Evolutionary conservation across 2,329 filamentous ascomycete species (phyloP).

Genomic region (Aspergillus alliaceus): DNA sequence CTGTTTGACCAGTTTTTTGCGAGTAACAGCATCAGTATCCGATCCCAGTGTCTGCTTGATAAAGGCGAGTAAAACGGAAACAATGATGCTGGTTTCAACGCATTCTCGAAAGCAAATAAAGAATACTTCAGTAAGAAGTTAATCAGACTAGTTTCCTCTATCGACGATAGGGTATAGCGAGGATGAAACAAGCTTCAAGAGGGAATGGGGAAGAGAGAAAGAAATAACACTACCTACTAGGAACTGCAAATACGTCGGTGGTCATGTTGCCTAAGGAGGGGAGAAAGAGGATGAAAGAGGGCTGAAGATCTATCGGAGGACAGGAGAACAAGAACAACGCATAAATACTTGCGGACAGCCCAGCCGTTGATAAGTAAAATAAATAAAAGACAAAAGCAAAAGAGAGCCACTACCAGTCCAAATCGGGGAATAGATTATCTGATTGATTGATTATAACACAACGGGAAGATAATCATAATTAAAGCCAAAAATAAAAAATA

Average conservation of each 20-base stretch:
- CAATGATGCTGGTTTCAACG: slow-evolving; percentile 79
- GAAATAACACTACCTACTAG: slow-evolving; percentile 12
- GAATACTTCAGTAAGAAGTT: slow-evolving; percentile 59
- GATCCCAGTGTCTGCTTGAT: slow-evolving; percentile 77
- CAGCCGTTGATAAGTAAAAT: not conserved
- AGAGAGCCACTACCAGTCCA: not conserved
- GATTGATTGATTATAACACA: slow-evolving; percentile 4
- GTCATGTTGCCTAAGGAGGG: slow-evolving; percentile 3
- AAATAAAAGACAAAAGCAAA: not conserved
- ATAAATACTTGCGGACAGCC: too few species aligned
- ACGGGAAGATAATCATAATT: too few species aligned
- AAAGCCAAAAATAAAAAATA: not conserved
- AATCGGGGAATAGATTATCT: not conserved
- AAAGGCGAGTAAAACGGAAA: slow-evolving; percentile 83
- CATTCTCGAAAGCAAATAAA: slow-evolving; percentile 88
- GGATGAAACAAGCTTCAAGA: too few species aligned
- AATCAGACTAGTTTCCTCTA: not conserved
- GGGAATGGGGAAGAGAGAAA: too few species aligned
- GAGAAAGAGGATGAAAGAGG: not conserved
- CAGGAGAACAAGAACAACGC: not conserved
- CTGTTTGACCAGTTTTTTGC: slow-evolving; percentile 69
- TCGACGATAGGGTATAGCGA: not conserved
- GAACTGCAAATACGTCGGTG: slow-evolving; percentile 17
- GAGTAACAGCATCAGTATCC: slow-evolving; percentile 59
- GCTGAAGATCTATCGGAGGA: not conserved